Evolutionary conservation across 495 filamentous ascomycete species (phyloP).

Genomic region (Chaetomium cochliodes): DNA sequence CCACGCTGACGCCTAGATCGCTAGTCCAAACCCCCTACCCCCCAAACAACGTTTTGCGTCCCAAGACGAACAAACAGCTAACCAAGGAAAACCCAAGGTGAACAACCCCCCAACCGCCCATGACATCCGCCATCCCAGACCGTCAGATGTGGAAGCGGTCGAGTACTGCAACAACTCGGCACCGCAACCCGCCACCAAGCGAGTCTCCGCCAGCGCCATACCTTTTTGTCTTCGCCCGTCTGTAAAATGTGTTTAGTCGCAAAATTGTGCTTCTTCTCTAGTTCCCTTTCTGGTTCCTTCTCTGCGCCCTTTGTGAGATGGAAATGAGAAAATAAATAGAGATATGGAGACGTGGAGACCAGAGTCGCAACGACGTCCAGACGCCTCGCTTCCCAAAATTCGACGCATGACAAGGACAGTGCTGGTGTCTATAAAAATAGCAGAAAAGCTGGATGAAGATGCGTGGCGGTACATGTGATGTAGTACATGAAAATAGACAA

Average conservation of each 20-base stretch:
- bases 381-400: not conserved
- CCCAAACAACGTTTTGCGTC: not conserved
- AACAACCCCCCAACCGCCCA: not conserved
- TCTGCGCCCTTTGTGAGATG: not conserved
- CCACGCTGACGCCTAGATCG: not conserved
- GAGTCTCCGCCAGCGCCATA: not conserved
- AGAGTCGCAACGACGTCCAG: not conserved
- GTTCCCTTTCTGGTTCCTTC: not conserved
- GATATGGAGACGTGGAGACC: not conserved
- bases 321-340: not conserved
- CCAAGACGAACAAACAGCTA: not conserved
- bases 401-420: not conserved
- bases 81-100: not conserved
- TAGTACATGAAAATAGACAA: not conserved
- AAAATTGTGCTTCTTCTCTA: not conserved
- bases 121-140: slow-evolving; percentile 1
- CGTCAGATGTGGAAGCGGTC: not conserved
- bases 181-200: not conserved
- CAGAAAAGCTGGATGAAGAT: not conserved
- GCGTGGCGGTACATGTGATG: not conserved
- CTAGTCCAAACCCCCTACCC: not conserved
- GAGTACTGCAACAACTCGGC: not conserved
- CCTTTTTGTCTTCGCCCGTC: slow-evolving; percentile 12
- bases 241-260: not conserved
- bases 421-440: not conserved